A percentile compares a stretch with the other conserved stretches of the same genome.
Evolutionary conservation across 164 flowering plant genomes (phyloP).

Genomic region (Tetrastigma voinierianum): DNA sequence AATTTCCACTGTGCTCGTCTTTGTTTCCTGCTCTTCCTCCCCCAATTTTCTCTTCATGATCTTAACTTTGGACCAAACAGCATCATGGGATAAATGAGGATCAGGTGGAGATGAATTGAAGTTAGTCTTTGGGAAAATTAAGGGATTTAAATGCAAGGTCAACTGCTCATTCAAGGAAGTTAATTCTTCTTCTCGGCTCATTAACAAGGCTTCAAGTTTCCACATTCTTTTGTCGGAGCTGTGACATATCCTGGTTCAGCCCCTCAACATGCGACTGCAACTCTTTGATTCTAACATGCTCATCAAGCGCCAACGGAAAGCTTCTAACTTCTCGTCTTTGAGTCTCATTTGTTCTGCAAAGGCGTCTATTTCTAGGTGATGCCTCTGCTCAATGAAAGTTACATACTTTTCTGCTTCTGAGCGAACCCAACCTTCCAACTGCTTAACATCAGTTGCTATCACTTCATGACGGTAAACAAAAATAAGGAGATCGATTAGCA

Average conservation of each 20-base stretch:
- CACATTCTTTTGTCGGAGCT: constrained; percentile 52
- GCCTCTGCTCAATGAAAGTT: constrained; percentile 55
- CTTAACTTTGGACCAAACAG: constrained; percentile 51
- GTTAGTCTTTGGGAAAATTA: constrained; percentile 20
- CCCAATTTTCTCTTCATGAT: constrained; percentile 40
- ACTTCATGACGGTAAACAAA: constrained; percentile 18
- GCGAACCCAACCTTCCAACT: constrained; percentile 50
- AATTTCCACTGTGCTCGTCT: constrained; percentile 6
- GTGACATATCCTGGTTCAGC: constrained; percentile 46
- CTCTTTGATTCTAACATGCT: constrained; percentile 77
- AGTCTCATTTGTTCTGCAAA: constrained; percentile 76
- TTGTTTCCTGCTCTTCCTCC: constrained; percentile 35
- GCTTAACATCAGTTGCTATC: constrained; percentile 37
- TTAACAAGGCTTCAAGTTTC: constrained; percentile 53
- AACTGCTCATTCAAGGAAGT: constrained; percentile 47
- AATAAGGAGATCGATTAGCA: constrained; percentile 1
- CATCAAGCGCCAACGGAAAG: constrained; percentile 62
- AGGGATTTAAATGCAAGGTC: constrained; percentile 23
- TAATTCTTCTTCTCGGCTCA: constrained; percentile 58
- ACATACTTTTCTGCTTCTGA: constrained; percentile 57
- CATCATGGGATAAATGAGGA: constrained; percentile 19
- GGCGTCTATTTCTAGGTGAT: constrained; percentile 69
- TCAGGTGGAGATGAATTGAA: constrained; percentile 20
- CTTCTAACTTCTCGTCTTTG: constrained; percentile 82
- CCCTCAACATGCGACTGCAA: constrained; percentile 62